Conservation (phyloP, 169 alveolate genomes). For the Plasmodium sp. region DNA sequence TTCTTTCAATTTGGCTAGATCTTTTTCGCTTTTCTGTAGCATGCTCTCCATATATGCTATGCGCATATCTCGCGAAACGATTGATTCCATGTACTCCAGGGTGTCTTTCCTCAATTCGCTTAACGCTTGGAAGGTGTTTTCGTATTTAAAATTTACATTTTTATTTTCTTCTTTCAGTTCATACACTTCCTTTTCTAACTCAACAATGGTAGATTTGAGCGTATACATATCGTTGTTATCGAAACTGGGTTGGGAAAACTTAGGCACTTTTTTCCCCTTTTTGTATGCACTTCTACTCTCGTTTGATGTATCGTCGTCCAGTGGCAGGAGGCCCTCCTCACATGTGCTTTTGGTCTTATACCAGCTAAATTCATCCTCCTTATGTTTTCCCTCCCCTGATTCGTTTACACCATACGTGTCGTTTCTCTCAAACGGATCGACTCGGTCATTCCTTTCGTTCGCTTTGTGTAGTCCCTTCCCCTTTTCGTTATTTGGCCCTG, state of each 20-base stretch:
- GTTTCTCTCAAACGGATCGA: not conserved
- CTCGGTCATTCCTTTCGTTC: not conserved
- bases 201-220: constrained; percentile 47
- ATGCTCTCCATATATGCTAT: constrained; percentile 73
- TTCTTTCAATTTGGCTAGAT: constrained; percentile 38
- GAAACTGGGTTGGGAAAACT: not conserved
- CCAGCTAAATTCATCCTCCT: constrained; percentile 26
- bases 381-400: not conserved
- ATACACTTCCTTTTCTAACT: constrained; percentile 60
- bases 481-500: not conserved
- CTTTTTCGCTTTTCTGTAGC: constrained; percentile 72
- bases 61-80: constrained; percentile 73
- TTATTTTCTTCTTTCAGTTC: constrained; percentile 72
- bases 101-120: constrained; percentile 74
- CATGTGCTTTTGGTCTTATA: constrained; percentile 14
- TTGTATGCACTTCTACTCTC: not conserved
- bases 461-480: not conserved
- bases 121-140: constrained; percentile 67
- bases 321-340: not conserved
- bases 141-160: constrained; percentile 68
- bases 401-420: not conserved
- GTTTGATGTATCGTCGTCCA: not conserved
- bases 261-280: not conserved
- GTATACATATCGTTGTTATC: constrained; percentile 29
- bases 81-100: constrained; percentile 74